phyloP scores from a whole-genome alignment of 2,329 filamentous ascomycete genomes.

The Aulographum hederae region DNA sequence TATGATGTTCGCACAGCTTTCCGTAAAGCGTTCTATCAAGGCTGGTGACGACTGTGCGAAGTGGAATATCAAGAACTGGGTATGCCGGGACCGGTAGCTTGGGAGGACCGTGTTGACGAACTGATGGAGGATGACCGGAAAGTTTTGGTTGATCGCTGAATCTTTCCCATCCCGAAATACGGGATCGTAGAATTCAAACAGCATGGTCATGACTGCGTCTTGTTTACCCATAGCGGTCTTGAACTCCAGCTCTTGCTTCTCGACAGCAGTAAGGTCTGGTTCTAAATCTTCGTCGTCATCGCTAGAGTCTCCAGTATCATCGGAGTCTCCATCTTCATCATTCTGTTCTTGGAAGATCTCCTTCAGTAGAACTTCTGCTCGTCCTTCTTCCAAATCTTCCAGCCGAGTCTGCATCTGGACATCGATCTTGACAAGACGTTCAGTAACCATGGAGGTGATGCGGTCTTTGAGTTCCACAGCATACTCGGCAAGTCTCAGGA shows the following conservation, averaged over 20 bases:
- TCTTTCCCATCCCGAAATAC: slow-evolving; percentile 50
- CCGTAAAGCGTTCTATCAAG: slow-evolving; percentile 68
- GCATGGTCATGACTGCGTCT: slow-evolving; percentile 70
- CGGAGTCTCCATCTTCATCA: slow-evolving; percentile 29
- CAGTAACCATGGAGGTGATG: slow-evolving; percentile 66
- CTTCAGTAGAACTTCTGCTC: slow-evolving; percentile 58
- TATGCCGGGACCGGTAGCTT: slow-evolving; percentile 79
- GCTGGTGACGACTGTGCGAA: slow-evolving; percentile 69
- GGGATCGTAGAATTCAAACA: slow-evolving; percentile 69
- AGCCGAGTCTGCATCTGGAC: slow-evolving; percentile 88
- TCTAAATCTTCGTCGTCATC: slow-evolving; percentile 57
- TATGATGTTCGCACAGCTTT: slow-evolving; percentile 54
- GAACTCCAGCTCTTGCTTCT: slow-evolving; percentile 47
- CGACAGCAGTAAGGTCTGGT: slow-evolving; percentile 35
- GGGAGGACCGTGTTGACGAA: slow-evolving; percentile 80
- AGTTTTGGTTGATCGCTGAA: slow-evolving; percentile 50
- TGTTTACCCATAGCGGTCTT: slow-evolving; percentile 79
- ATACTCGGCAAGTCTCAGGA: slow-evolving; percentile 61
- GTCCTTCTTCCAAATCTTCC: slow-evolving; percentile 80
- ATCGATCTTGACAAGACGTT: slow-evolving; percentile 82
- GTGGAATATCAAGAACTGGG: slow-evolving; percentile 91
- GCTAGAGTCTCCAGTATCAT: slow-evolving; percentile 31
- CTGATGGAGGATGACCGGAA: slow-evolving; percentile 65
- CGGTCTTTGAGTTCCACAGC: slow-evolving; percentile 61
- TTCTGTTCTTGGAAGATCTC: slow-evolving; percentile 81